Evolutionary conservation across 495 filamentous ascomycete species (phyloP).

Genomic region (Cenococcum geophilum): DNA sequence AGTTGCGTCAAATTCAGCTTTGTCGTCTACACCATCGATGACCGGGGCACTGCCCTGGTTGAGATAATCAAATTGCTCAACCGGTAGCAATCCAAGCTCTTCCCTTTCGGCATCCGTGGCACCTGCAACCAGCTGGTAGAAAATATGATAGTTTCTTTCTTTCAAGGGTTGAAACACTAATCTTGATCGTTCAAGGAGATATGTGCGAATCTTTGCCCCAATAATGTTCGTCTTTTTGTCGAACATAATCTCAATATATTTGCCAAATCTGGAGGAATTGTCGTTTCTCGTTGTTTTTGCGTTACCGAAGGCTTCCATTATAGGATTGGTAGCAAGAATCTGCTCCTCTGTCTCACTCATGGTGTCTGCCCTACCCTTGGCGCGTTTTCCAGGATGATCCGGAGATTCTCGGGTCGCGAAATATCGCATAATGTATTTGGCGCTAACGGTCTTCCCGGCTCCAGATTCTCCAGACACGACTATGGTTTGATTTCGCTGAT

Average conservation of each 20-base stretch:
- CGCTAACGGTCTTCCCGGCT: constrained; percentile 97
- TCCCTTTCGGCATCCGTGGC: constrained; percentile 78
- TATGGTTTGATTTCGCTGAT: constrained; percentile 93
- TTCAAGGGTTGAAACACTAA: constrained; percentile 98
- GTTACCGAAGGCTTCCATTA: constrained; percentile 99
- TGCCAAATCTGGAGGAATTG: constrained; percentile 97
- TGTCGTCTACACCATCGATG: constrained; percentile 95
- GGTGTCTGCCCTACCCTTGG: constrained; percentile 69
- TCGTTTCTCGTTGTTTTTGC: constrained; percentile 98
- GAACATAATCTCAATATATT: constrained; percentile 99
- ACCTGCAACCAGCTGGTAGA: constrained; percentile 96
- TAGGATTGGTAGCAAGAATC: constrained; percentile 95
- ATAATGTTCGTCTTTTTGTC: constrained; percentile 94
- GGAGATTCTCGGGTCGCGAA: constrained; percentile 96
- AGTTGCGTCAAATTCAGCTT: constrained; percentile 83
- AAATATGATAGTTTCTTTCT: constrained; percentile 98
- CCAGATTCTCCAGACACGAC: constrained; percentile 98
- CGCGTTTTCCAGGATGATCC: constrained; percentile 73
- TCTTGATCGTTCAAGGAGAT: constrained; percentile 89
- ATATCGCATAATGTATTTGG: constrained; percentile 99
- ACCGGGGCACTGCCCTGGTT: constrained; percentile 88
- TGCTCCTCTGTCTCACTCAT: constrained; percentile 99
- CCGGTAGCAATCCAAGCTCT: constrained; percentile 65
- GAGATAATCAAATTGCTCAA: constrained; percentile 90
- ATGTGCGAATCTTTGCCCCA: constrained; percentile 92